These are phyloP conservation scores for Withania somnifera DNA, from an alignment of 305 asterid species.

Conservation along the genomic window DNA sequence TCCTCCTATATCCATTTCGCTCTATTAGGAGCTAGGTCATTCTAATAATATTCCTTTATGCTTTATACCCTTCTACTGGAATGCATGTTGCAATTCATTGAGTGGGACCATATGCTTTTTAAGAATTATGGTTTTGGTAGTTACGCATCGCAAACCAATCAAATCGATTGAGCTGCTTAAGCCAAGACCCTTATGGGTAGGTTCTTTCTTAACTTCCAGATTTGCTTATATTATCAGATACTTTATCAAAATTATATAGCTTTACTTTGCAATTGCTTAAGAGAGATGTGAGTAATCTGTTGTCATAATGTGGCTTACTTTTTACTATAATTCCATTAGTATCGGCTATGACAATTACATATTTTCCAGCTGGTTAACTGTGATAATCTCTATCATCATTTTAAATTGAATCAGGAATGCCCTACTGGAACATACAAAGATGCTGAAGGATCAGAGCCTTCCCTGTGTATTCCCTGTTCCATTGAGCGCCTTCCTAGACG, in stretches of 20 bases:
- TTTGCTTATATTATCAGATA: not conserved
- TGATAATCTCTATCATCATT: not conserved
- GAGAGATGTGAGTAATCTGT: not conserved
- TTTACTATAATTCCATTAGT: not conserved
- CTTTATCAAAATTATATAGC: not conserved
- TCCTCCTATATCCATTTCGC: not conserved
- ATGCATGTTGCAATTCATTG: not conserved
- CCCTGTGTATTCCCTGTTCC: constrained; percentile 71
- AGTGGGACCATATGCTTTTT: not conserved
- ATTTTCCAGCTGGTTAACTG: not conserved
- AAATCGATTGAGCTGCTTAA: not conserved
- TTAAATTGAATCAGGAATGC: constrained; percentile 51
- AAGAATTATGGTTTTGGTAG: not conserved
- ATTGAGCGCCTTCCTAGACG: constrained; percentile 70
- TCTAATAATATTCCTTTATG: not conserved
- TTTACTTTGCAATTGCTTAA: not conserved
- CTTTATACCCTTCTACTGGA: not conserved
- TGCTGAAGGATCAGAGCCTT: constrained; percentile 72
- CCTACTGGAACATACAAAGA: constrained; percentile 82
- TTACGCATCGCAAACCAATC: not conserved
- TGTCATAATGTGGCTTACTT: not conserved
- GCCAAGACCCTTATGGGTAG: not conserved
- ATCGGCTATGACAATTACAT: not conserved
- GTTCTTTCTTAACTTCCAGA: not conserved
- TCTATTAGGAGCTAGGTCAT: not conserved